Conservation (phyloP, 78 protist species). For the Corallochytrium limacisporum region DNA sequence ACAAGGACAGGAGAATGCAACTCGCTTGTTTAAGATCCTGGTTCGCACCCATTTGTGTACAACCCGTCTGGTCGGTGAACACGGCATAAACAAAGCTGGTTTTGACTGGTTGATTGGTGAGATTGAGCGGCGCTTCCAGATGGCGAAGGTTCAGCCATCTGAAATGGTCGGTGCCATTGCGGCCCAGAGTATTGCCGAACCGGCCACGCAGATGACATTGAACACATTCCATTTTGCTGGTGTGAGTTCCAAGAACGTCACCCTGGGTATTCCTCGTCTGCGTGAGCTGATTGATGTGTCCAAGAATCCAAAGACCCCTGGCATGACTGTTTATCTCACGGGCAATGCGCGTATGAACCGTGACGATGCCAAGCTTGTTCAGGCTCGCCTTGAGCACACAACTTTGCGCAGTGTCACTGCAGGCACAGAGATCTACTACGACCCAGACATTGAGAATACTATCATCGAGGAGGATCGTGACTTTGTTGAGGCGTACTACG, state of each 20-base stretch:
- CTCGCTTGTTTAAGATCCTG: conserved; percentile 52
- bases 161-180: conserved; percentile 88
- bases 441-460: conserved; percentile 71
- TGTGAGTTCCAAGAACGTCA: conserved; percentile 92
- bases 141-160: conserved; percentile 40
- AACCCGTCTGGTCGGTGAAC: conserved; percentile 49
- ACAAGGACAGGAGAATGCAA: conserved; percentile 66
- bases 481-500: conserved; percentile 41
- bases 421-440: conserved; percentile 81
- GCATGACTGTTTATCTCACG: conserved; percentile 57
- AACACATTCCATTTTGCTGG: conserved; percentile 99
- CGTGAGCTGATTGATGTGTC: conserved; percentile 94
- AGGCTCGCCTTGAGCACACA: conserved; percentile 64
- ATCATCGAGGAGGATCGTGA: conserved; percentile 64
- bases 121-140: conserved; percentile 58
- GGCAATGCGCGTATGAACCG: not conserved
- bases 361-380: conserved; percentile 29
- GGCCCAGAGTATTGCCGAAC: conserved; percentile 98
- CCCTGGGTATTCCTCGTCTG: conserved; percentile 91
- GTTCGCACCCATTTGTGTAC: conserved; percentile 55
- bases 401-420: conserved; percentile 53
- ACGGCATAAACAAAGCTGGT: conserved; percentile 59
- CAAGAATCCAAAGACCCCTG: conserved; percentile 74
- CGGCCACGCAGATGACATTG: conserved; percentile 99
- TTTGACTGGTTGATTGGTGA: conserved; percentile 90